These are phyloP conservation scores for Macrotyloma uniflorum DNA, from an alignment of 306 rosid genomes.

Conservation along the genomic window DNA sequence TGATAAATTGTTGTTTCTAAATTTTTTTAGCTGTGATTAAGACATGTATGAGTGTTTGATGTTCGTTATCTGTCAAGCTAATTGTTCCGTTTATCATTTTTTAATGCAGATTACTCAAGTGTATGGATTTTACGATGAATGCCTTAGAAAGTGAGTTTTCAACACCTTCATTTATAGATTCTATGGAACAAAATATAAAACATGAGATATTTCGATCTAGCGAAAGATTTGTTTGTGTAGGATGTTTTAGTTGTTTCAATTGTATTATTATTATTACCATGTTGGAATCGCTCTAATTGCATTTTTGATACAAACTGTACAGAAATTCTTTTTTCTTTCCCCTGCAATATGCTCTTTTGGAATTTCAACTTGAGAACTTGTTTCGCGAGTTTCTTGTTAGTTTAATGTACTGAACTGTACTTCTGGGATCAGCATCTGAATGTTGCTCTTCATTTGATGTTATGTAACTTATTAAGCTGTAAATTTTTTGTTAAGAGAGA, in stretches of 20 bases:
- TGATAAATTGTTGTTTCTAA: constrained; percentile 16
- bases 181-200: constrained; percentile 3
- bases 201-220: constrained; percentile 11
- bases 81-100: constrained; percentile 33
- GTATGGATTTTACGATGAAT: constrained; percentile 96
- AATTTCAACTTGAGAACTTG: constrained; percentile 5
- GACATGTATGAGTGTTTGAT: constrained; percentile 19
- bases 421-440: constrained; percentile 19
- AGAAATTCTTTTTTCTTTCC: background rate
- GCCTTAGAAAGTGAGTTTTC: constrained; percentile 86
- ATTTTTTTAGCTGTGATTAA: background rate
- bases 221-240: constrained; percentile 19
- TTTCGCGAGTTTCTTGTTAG: constrained; percentile 14
- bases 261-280: background rate
- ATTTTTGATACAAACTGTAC: constrained; percentile 7
- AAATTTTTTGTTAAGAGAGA: background rate
- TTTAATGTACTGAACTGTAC: background rate
- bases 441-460: constrained; percentile 8
- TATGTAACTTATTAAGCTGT: constrained; percentile 19
- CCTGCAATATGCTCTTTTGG: background rate
- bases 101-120: constrained; percentile 87
- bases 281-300: background rate
- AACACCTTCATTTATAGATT: constrained; percentile 38
- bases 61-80: constrained; percentile 30
- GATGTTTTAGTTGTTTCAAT: constrained; percentile 17